Evolutionary conservation across 495 filamentous ascomycete species (phyloP), one percentile per base, ranked within the genome.

Genomic region (Parathielavia appendiculata): DNA sequence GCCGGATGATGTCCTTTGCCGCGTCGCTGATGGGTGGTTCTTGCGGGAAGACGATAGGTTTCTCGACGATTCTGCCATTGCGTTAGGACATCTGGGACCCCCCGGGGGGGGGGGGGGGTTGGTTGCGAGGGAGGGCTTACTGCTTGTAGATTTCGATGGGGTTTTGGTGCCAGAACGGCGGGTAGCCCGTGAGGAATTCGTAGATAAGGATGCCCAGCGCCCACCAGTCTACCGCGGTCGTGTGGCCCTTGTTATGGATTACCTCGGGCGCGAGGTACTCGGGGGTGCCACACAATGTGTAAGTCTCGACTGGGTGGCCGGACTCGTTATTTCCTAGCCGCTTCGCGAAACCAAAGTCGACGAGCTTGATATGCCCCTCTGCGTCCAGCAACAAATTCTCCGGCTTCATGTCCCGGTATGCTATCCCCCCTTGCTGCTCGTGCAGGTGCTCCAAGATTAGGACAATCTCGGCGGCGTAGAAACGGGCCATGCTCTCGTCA

Each of bases 321-420:
- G 66, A 63, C 54, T 70, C 72, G 63, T 71, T 71, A 51, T 73
- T 73, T 30, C 83, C 84, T 23, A 91, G 69, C 63, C 86, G 79
- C 76, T 97, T 97, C 32, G 93, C 93, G 68, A 98, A 97, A 0
- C 93, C 93, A 73, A 98, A 98, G 72, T 98, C 93, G n/a, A 97
- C 92, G 38, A 97, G 79, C 72, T 93, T 96, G 67, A 98, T 83
- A 72, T 98, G 93, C 6, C 93, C 93, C 36, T 96, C 84, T 16
- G 83, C 89, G 71, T 97, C 93, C 22, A 97, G 78, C 20, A 97
- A 78, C 47, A 98, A 87, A 67, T 98, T 98, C 71, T 98, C 93
- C 2, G 93, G 93, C 71, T 98, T 97, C 65, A 98, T 72, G 66
- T 98, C 93, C 19, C 93, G 87, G 69, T 97, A 97, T 40, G 93